Percentiles rank a stretch among this genome's conserved stretches.
These are phyloP conservation scores for Cladorrhinum samala DNA, from an alignment of 495 filamentous ascomycete species.

Conservation along the genomic window DNA sequence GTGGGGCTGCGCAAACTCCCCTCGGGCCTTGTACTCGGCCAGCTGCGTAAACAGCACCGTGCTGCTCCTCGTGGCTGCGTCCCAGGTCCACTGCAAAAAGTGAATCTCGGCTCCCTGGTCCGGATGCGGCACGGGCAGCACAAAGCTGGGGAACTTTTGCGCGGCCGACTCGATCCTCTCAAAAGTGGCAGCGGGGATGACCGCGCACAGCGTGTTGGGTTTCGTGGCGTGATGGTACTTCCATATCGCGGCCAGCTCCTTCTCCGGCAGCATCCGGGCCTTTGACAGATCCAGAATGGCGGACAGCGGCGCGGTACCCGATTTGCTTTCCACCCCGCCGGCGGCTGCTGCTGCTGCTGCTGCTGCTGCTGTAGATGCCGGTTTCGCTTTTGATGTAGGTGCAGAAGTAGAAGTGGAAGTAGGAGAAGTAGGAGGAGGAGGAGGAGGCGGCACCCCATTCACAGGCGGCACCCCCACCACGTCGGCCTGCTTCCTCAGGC, in stretches of 20 bases:
- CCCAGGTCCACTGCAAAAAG: constrained; percentile 74
- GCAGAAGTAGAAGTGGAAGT: constrained; percentile 6
- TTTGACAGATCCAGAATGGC: constrained; percentile 80
- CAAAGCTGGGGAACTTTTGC: constrained; percentile 73
- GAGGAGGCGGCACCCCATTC: too few relatives aligned
- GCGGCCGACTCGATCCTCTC: constrained; percentile 59
- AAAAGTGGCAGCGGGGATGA: constrained; percentile 69
- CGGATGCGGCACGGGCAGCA: constrained; percentile 77
- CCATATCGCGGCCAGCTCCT: constrained; percentile 86
- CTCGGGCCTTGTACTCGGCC: constrained; percentile 84
- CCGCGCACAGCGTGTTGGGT: constrained; percentile 69
- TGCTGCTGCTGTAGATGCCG: constrained; percentile 30
- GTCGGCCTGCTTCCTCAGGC: constrained; percentile 51
- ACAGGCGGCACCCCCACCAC: too few relatives aligned
- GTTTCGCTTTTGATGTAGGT: constrained; percentile 11
- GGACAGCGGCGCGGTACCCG: constrained; percentile 65
- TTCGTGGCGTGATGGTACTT: constrained; percentile 74
- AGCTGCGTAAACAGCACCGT: constrained; percentile 91
- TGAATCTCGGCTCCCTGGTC: constrained; percentile 69
- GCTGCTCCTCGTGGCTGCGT: constrained; percentile 53
- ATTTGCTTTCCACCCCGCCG: not conserved
- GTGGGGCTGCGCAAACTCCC: constrained; percentile 82
- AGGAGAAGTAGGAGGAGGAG: constrained; percentile 19
- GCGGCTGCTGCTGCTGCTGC: constrained; percentile 12
- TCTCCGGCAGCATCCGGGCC: constrained; percentile 60